These are phyloP conservation scores for Kazachstania sp. DNA, from an alignment of 1,139 yeast species.

Conservation along the genomic window DNA sequence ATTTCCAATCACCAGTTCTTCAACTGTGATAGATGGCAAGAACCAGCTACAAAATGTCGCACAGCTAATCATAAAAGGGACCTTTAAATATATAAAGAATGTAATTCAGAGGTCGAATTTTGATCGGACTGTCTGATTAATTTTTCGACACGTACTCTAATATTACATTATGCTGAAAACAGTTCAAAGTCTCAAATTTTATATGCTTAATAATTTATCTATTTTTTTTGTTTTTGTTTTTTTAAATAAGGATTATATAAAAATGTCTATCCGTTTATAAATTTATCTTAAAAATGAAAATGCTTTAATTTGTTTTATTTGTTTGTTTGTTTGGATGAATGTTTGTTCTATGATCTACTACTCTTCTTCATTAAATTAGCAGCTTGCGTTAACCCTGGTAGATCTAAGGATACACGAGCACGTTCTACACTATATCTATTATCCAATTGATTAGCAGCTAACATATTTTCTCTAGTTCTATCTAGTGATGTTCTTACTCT, in stretches of 20 bases:
- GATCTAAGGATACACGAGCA: constrained; percentile 34
- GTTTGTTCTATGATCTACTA: neutral
- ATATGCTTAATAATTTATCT: neutral
- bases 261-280: neutral
- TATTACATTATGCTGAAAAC: too few relatives aligned
- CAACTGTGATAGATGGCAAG: too few relatives aligned
- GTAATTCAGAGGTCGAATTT: too few relatives aligned
- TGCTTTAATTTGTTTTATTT: too few relatives aligned
- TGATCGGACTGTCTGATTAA: too few relatives aligned
- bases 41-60: too few relatives aligned
- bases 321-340: neutral
- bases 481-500: constrained; percentile 30
- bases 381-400: constrained; percentile 35
- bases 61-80: too few relatives aligned
- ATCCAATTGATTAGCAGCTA: constrained; percentile 31
- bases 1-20: too few relatives aligned
- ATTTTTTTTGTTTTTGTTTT: neutral
- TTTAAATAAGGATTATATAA: neutral
- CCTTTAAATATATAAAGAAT: too few relatives aligned
- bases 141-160: too few relatives aligned
- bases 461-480: constrained; percentile 32
- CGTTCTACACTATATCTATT: constrained; percentile 33
- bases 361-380: constrained; percentile 17
- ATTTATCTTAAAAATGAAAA: neutral
- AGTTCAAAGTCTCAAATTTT: neutral